These are phyloP conservation scores for Eleusine indica DNA, from an alignment of 176 grass and related monocot genomes.

Conservation along the genomic window DNA sequence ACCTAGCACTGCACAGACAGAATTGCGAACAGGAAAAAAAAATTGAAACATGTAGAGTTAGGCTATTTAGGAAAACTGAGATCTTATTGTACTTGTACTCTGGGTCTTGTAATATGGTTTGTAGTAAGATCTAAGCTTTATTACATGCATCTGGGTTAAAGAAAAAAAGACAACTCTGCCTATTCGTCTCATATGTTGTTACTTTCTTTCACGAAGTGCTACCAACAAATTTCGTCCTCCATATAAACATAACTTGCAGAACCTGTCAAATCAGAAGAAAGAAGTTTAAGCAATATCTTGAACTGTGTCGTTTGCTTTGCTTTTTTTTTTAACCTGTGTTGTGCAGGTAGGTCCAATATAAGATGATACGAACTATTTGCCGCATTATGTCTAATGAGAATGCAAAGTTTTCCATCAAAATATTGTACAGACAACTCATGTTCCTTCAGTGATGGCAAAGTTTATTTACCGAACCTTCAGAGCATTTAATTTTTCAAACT, in stretches of 20 bases:
- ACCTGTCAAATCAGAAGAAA: not conserved
- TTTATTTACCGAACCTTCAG: not conserved
- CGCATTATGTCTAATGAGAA: not conserved
- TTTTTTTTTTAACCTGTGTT: not conserved
- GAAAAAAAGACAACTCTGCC: not conserved
- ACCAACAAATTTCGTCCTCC: not conserved
- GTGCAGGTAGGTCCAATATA: not conserved
- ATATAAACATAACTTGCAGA: not conserved
- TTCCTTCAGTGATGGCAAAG: not conserved
- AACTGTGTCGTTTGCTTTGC: not conserved
- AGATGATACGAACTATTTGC: not conserved
- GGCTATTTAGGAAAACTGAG: not conserved
- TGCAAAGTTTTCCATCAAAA: not conserved
- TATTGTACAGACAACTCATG: not conserved
- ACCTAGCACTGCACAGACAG: not conserved
- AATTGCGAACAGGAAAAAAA: not conserved
- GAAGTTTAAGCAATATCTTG: not conserved
- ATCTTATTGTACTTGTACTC: slow-evolving; percentile 26
- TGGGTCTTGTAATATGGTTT: slow-evolving; percentile 14
- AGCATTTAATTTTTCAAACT: not conserved
- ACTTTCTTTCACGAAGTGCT: not conserved
- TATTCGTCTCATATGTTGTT: not conserved
- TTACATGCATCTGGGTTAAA: not conserved
- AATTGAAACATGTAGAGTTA: not conserved
- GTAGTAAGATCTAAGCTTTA: not conserved